phyloP scores from a whole-genome alignment of 192 early-diverging fungal species.

The Coemansia furcata region DNA sequence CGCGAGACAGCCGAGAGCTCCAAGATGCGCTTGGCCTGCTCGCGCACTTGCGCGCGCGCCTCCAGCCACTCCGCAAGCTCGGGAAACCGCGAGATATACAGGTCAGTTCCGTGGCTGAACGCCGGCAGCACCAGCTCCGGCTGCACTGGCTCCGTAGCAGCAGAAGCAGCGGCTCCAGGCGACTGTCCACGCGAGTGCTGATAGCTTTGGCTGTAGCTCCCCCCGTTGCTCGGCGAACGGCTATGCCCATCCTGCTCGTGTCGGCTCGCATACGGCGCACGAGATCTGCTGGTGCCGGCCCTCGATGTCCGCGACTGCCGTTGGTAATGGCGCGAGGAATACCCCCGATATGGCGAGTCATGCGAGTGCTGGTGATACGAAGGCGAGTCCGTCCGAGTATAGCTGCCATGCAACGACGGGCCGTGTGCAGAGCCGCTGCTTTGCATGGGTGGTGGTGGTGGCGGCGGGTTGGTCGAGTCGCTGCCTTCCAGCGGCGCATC shows the following conservation, averaged over 20 bases:
- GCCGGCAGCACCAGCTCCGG: constrained; percentile 19
- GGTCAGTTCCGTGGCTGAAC: constrained; percentile 25
- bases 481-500: neutral
- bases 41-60: constrained; percentile 25
- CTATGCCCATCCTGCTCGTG: constrained; percentile 35
- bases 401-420: neutral
- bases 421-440: constrained; percentile 7
- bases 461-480: constrained; percentile 6
- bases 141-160: neutral
- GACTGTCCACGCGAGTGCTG: constrained; percentile 23
- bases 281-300: constrained; percentile 16
- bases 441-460: constrained; percentile 24
- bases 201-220: constrained; percentile 13
- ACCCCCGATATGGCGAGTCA: constrained; percentile 30
- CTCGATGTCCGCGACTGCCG: constrained; percentile 28
- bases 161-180: constrained; percentile 14
- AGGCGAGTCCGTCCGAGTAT: constrained; percentile 8
- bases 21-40: constrained; percentile 28
- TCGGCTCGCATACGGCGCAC: constrained; percentile 10
- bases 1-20: constrained; percentile 26
- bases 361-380: constrained; percentile 6
- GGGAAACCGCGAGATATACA: constrained; percentile 28
- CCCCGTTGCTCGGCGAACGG: constrained; percentile 17
- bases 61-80: constrained; percentile 37
- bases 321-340: constrained; percentile 19